Evolutionary conservation across 2,329 filamentous ascomycete genomes (phyloP), one percentile per base, ranked within the genome.

Genomic region (Venturia effusa): DNA sequence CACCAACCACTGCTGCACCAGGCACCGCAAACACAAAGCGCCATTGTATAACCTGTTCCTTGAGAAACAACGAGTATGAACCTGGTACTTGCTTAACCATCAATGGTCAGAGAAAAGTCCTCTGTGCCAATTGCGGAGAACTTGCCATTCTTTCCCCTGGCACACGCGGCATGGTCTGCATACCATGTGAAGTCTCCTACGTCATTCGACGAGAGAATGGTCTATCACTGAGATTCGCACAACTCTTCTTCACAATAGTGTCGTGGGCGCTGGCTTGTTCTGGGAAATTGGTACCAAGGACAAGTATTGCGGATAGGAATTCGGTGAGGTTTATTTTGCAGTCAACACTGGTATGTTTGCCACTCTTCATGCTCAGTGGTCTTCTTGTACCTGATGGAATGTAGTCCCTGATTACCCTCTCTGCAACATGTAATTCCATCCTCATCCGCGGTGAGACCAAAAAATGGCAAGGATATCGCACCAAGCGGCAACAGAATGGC

Each of bases 301-400:
- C 60, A n/a, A 45, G 39, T 15, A n/a, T 37, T 19, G 22, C 60
- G 4, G 43, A 51, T 48, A 19, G 6, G 24, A 27, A 62, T 37
- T 62, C 60, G 6, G n/a, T 62, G 24, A 43, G 60, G 41, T 62
- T 41, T 17, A 62, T 62, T n/a, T 51, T 62, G 10, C 39, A 41
- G 22, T 30, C 22, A 5, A 34, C 34, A 32, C 17, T 62, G 3
- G 39, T 41, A n/a, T 22, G n/a, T 37, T 24, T 60, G 4, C 11
- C 24, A 2, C 34, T 19, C 11, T 2, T 24, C n/a, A 41, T 43
- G n/a, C 11, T 43, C 4, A 8, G 17, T n/a, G 17, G 13, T 43
- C n/a, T 3, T 61, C n/a, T 10, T 30, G 10, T 34, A 17, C 4
- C 39, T 61, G 24, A 39, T 30, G 37, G 15, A 7, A 22, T 40